These are phyloP conservation scores for Candida namnaoensis DNA, from an alignment of 805 yeast species.

Conservation along the genomic window DNA sequence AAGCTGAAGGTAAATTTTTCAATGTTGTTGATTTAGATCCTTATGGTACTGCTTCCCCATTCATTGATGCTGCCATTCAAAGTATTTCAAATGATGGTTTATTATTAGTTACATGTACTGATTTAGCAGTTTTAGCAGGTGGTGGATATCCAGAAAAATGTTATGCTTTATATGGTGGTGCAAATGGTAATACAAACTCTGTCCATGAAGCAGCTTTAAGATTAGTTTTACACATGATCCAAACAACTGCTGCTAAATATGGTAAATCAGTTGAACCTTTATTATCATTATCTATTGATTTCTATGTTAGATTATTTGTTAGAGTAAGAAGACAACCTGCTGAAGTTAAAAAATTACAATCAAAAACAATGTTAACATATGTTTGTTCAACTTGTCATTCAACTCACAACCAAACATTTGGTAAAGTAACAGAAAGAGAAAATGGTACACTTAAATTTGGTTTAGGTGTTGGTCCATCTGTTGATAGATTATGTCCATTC, in stretches of 20 bases:
- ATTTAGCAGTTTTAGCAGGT: conserved; percentile 92
- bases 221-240: conserved; percentile 68
- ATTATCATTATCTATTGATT: conserved; percentile 80
- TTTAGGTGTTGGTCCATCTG: conserved; percentile 55
- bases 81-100: conserved; percentile 79
- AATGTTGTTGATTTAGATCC: conserved; percentile 95
- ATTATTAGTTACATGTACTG: conserved; percentile 90
- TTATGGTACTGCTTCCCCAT: conserved; percentile 95
- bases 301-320: conserved; percentile 81
- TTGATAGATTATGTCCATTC: conserved; percentile 52
- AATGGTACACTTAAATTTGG: conserved; percentile 44
- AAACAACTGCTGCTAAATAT: conserved; percentile 82
- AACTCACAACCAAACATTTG: conserved; percentile 63
- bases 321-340: conserved; percentile 72
- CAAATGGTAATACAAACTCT: conserved; percentile 74
- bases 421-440: conserved; percentile 40
- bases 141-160: conserved; percentile 96
- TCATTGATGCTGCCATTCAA: conserved; percentile 86
- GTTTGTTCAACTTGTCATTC: conserved; percentile 87
- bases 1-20: conserved; percentile 36
- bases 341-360: conserved; percentile 70
- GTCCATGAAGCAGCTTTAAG: conserved; percentile 92
- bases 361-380: conserved; percentile 69
- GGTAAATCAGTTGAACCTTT: conserved; percentile 84
- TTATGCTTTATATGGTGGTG: conserved; percentile 90